Conservation (phyloP, 768 basidiomycete species). For the Rhodotorula kratochvilovae region DNA sequence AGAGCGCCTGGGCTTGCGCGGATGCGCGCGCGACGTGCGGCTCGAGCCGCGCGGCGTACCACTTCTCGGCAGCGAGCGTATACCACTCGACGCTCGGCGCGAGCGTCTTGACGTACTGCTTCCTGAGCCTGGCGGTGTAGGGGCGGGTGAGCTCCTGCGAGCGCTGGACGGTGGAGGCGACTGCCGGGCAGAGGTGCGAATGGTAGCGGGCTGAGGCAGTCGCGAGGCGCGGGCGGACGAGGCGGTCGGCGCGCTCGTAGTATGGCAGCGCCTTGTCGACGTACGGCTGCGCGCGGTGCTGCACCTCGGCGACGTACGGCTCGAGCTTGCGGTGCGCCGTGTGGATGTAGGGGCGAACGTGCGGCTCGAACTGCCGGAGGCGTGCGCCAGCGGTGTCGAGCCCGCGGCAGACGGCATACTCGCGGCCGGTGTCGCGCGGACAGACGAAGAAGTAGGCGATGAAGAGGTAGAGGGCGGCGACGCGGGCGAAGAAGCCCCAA, state of each 20-base stretch:
- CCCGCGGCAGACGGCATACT: conserved; percentile 30
- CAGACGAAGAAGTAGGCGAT: conserved; percentile 39
- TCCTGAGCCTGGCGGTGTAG: not conserved
- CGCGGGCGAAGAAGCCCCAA: conserved; percentile 31
- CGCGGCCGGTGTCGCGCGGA: conserved; percentile 16
- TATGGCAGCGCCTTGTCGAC: conserved; percentile 14
- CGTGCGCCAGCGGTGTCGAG: conserved; percentile 9
- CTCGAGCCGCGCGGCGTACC: conserved; percentile 29
- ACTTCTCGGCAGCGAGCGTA: not conserved
- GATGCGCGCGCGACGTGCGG: conserved; percentile 14
- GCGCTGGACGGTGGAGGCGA: conserved; percentile 5
- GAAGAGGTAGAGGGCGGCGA: conserved; percentile 31
- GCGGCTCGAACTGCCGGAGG: conserved; percentile 18
- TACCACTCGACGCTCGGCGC: conserved; percentile 37
- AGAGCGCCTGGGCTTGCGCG: not conserved
- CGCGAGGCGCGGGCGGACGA: conserved; percentile 14
- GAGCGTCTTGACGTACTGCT: conserved; percentile 29
- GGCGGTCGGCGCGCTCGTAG: conserved; percentile 11
- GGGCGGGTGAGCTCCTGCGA: conserved; percentile 18
- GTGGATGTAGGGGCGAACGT: conserved; percentile 22
- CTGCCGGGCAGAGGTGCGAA: conserved; percentile 6
- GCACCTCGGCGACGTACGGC: conserved; percentile 19
- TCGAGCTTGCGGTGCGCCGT: conserved; percentile 13
- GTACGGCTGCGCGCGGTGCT: conserved; percentile 16
- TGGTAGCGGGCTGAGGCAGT: not conserved